Percentiles rank a stretch among this genome's conserved stretches.
phyloP scores from a whole-genome alignment of 441 rosid species.

The Erodium chrysanthum region DNA sequence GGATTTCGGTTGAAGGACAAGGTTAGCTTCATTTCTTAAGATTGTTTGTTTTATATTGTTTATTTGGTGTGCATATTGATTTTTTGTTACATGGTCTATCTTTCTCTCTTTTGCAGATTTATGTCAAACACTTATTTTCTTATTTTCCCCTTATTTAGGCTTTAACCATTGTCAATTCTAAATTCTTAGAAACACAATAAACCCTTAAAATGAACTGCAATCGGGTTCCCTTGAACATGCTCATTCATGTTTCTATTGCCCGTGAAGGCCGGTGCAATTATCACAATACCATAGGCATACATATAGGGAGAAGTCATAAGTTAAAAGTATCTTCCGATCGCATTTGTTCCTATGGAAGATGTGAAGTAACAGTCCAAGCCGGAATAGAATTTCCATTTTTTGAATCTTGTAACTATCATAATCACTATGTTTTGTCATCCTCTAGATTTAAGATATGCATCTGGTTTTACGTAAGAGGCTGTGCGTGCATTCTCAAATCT shows the following conservation, averaged over 20 bases:
- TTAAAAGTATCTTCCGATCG: background rate
- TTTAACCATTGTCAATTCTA: background rate
- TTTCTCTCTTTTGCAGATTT: slow-evolving; percentile 4
- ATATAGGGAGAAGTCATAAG: slow-evolving; percentile 5
- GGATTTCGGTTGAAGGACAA: slow-evolving; percentile 49
- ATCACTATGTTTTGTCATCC: background rate
- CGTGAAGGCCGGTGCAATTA: slow-evolving; percentile 2
- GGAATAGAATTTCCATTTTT: background rate
- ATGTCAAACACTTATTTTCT: background rate
- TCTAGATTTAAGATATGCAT: background rate
- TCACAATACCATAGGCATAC: background rate
- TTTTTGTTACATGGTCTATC: background rate
- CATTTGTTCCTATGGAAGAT: background rate
- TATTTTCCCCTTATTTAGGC: background rate
- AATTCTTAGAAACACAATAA: background rate
- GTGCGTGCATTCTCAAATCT: background rate
- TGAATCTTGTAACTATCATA: background rate
- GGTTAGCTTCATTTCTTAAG: slow-evolving; percentile 33
- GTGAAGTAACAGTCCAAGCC: background rate
- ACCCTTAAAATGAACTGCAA: background rate
- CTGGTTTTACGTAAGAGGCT: background rate
- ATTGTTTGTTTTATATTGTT: background rate
- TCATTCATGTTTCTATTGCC: slow-evolving; percentile 6
- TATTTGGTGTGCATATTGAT: background rate
- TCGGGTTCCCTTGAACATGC: background rate